Percentiles rank a stretch among this genome's conserved stretches.
Conservation (phyloP, 352 stramenopile genomes). For the Globisporangium paroecandrum region DNA sequence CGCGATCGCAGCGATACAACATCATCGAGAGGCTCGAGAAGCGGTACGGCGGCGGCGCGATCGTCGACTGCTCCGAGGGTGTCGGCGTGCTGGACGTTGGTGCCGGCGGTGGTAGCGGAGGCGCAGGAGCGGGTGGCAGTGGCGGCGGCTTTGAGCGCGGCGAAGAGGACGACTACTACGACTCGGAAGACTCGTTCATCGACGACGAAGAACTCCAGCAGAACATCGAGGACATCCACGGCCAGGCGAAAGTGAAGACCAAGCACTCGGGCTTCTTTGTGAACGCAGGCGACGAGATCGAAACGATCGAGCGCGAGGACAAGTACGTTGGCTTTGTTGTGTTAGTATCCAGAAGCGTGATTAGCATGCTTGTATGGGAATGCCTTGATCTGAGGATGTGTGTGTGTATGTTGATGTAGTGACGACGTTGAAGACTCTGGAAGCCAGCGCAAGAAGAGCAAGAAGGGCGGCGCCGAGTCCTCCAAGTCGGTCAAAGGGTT, state of each 20-base stretch:
- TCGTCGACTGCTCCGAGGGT: constrained; percentile 45
- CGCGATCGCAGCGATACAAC: constrained; percentile 61
- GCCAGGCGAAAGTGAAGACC: constrained; percentile 66
- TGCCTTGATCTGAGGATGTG: neutral
- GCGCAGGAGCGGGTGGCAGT: constrained; percentile 15
- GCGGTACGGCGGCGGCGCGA: constrained; percentile 66
- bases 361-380: neutral
- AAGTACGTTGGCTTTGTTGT: constrained; percentile 10
- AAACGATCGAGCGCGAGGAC: constrained; percentile 54
- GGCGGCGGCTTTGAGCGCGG: constrained; percentile 31
- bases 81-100: constrained; percentile 10
- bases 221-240: constrained; percentile 80
- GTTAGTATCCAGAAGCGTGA: neutral
- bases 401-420: neutral
- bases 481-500: constrained; percentile 53
- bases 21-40: constrained; percentile 88
- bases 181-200: constrained; percentile 88
- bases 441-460: constrained; percentile 28
- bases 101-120: neutral
- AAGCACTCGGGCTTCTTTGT: constrained; percentile 89
- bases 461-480: constrained; percentile 47
- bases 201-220: constrained; percentile 80
- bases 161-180: constrained; percentile 85
- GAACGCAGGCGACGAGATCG: constrained; percentile 81
- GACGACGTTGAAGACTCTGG: constrained; percentile 12